Conservation (phyloP, 345 rosid species). For the Linum trigynum region DNA sequence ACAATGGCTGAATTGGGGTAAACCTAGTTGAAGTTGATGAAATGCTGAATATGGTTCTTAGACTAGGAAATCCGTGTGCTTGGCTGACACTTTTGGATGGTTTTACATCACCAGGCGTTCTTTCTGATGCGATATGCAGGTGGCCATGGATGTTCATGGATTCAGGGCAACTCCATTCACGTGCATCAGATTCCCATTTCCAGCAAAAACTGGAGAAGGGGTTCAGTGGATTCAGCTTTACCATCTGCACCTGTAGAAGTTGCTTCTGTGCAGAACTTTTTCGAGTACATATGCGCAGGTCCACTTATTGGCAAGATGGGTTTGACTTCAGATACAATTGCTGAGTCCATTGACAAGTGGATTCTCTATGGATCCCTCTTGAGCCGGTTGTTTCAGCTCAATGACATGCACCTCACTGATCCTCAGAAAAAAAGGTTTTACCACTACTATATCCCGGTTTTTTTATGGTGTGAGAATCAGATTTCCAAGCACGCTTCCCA, state of each 20-base stretch:
- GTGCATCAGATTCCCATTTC: too few relatives aligned
- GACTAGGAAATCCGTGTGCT: neutral
- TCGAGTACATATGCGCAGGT: constrained; percentile 68
- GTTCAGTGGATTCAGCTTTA: neutral
- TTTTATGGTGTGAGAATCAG: constrained; percentile 86
- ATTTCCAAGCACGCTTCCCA: constrained; percentile 53
- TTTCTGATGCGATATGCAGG: neutral
- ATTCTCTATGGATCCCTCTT: constrained; percentile 50
- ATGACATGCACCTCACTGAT: constrained; percentile 52
- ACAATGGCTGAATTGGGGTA: neutral
- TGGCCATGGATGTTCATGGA: neutral
- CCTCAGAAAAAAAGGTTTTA: constrained; percentile 75
- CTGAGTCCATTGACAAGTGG: constrained; percentile 75
- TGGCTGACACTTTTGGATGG: neutral
- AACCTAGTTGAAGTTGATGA: neutral
- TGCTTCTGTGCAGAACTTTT: constrained; percentile 69
- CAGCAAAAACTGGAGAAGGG: neutral
- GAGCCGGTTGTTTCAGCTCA: constrained; percentile 58
- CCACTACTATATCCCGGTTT: constrained; percentile 91
- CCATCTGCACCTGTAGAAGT: constrained; percentile 37
- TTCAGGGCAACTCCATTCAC: too few relatives aligned
- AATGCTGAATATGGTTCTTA: neutral
- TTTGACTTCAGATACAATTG: constrained; percentile 49
- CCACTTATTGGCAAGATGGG: constrained; percentile 65
- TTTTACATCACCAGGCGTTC: neutral